Conservation (phyloP, 495 filamentous ascomycete genomes). For the Tuber borchii region DNA sequence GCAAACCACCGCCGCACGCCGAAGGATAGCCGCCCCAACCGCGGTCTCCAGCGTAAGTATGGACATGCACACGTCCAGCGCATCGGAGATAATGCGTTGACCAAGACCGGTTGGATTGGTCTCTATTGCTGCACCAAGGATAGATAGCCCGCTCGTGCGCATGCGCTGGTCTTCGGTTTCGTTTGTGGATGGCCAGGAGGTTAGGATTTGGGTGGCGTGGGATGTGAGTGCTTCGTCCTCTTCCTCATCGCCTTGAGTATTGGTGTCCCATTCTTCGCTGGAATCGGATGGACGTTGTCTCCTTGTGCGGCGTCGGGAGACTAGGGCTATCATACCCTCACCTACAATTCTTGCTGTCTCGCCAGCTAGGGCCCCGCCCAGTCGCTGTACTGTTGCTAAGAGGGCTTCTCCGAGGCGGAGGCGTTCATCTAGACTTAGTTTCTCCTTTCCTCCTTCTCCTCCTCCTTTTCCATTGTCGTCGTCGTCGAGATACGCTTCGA, state of each 20-base stretch:
- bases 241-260: constrained; percentile 50
- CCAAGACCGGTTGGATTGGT: constrained; percentile 60
- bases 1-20: constrained; percentile 64
- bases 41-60: constrained; percentile 61
- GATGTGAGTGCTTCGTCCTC: constrained; percentile 48
- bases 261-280: constrained; percentile 50
- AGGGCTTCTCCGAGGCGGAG: constrained; percentile 69
- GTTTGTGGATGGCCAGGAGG: constrained; percentile 53
- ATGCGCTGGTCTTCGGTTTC: constrained; percentile 68
- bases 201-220: constrained; percentile 57
- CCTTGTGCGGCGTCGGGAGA: constrained; percentile 52
- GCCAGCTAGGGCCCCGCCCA: constrained; percentile 56
- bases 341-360: constrained; percentile 53
- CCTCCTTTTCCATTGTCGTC: constrained; percentile 47
- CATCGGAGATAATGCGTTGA: constrained; percentile 49
- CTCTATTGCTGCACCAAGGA: constrained; percentile 61
- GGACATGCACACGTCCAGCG: constrained; percentile 60
- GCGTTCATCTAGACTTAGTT: constrained; percentile 53
- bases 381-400: constrained; percentile 60
- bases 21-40: constrained; percentile 61
- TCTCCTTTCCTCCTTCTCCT: neutral
- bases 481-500: constrained; percentile 63
- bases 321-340: constrained; percentile 59
- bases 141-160: constrained; percentile 68
- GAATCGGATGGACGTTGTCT: constrained; percentile 52